phyloP scores from a whole-genome alignment of 1,139 yeast species.

The Taphrina pruni region DNA sequence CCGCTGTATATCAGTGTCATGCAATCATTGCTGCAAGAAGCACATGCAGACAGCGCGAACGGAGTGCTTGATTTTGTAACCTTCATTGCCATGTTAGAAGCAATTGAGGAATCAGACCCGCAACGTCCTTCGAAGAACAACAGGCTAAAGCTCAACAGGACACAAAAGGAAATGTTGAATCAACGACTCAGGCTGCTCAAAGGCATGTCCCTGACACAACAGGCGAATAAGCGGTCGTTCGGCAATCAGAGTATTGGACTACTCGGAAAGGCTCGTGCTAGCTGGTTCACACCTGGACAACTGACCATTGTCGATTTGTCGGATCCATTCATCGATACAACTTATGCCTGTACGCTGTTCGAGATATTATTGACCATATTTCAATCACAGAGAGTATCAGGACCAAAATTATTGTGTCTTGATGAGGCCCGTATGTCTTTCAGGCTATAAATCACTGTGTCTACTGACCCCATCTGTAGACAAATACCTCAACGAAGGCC shows the following conservation, averaged over 20 bases:
- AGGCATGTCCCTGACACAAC: constrained; percentile 2
- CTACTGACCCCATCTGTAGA: neutral
- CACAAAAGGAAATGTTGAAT: neutral
- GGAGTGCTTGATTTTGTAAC: neutral
- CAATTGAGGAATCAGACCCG: neutral
- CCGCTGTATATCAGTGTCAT: constrained; percentile 7
- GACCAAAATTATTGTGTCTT: neutral
- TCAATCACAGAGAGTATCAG: constrained; percentile 1
- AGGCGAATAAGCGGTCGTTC: neutral
- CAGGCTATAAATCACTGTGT: neutral
- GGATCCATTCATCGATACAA: constrained; percentile 6
- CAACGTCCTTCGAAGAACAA: neutral
- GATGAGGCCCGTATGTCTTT: constrained; percentile 8
- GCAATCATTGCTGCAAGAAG: constrained; percentile 6
- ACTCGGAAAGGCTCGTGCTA: neutral
- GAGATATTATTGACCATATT: neutral
- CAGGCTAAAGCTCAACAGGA: neutral
- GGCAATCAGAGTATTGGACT: neutral
- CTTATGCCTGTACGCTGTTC: neutral
- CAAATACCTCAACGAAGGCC: neutral
- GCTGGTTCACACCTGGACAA: constrained; percentile 6
- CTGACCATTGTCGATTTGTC: constrained; percentile 1
- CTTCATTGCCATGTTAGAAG: neutral
- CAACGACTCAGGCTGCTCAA: constrained; percentile 6
- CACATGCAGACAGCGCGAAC: neutral